Conservation (phyloP, 2,329 filamentous ascomycete species). For the Xylaria hypoxylon region DNA sequence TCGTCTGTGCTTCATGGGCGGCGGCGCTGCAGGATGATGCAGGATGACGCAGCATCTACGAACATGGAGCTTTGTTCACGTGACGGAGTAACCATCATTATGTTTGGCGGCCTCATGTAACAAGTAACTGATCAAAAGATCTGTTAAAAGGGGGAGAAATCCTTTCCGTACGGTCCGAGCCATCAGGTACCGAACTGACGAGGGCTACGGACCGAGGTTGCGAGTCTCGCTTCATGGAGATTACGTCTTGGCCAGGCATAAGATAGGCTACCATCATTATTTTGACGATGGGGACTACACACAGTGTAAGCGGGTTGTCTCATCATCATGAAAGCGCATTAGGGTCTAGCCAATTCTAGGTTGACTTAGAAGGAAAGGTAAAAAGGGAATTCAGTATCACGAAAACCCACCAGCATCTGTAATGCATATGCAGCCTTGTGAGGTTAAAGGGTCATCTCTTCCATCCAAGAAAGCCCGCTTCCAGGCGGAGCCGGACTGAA, state of each 20-base stretch:
- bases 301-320: constrained; percentile 33
- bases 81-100: constrained; percentile 13
- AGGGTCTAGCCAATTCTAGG: constrained; percentile 9
- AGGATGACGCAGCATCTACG: constrained; percentile 18
- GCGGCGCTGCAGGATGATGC: constrained; percentile 17
- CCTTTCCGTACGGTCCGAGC: constrained; percentile 31
- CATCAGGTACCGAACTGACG: constrained; percentile 30
- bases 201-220: constrained; percentile 12
- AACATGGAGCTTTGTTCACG: constrained; percentile 23
- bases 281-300: constrained; percentile 8
- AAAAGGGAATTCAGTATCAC: background rate
- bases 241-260: constrained; percentile 16
- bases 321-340: constrained; percentile 19
- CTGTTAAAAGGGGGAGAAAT: constrained; percentile 10
- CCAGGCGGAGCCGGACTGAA: constrained; percentile 11
- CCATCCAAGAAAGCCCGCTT: constrained; percentile 3
- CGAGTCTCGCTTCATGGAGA: background rate
- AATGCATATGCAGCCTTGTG: constrained; percentile 15
- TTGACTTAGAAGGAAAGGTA: background rate
- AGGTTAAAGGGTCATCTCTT: constrained; percentile 7
- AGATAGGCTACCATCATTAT: constrained; percentile 11
- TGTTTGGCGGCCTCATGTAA: constrained; percentile 6
- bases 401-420: background rate
- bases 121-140: constrained; percentile 12
- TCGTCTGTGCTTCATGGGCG: constrained; percentile 3